phyloP scores from a whole-genome alignment of 108 stramenopile genomes.

The Pseudonitzschia pungens region DNA sequence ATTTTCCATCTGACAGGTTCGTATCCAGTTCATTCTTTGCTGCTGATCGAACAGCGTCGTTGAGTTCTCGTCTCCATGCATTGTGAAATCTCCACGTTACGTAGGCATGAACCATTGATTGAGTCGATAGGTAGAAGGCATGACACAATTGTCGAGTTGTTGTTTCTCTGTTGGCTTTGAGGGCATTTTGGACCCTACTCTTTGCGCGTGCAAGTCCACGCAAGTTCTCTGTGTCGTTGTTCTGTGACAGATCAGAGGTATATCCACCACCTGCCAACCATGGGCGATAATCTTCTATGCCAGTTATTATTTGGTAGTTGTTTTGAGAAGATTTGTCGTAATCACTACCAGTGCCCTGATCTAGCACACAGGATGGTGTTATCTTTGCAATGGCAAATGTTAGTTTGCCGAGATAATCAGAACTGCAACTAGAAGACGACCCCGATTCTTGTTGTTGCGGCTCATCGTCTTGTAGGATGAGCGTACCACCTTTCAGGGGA shows the following conservation, averaged over 20 bases:
- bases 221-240: not conserved
- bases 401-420: conserved; percentile 14
- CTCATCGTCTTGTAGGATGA: conserved; percentile 1
- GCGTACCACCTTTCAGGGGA: conserved; percentile 9
- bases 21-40: not conserved
- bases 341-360: not conserved
- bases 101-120: conserved; percentile 24
- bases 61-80: conserved; percentile 14
- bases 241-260: not conserved
- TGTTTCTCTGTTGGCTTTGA: not conserved
- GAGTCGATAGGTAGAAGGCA: conserved; percentile 25
- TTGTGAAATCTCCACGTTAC: conserved; percentile 27
- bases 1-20: too few species aligned
- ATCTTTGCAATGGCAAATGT: conserved; percentile 13
- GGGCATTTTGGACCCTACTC: not conserved
- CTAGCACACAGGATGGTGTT: not conserved
- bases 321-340: not conserved
- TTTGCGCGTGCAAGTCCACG: too few species aligned
- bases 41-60: not conserved
- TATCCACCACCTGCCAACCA: conserved; percentile 24
- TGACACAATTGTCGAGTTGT: conserved; percentile 15
- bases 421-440: not conserved
- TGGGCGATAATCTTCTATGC: conserved; percentile 20
- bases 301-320: conserved; percentile 14
- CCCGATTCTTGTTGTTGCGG: not conserved